These are phyloP conservation scores for Didymella lethalis DNA, from an alignment of 2,329 filamentous ascomycete genomes.

Conservation along the genomic window DNA sequence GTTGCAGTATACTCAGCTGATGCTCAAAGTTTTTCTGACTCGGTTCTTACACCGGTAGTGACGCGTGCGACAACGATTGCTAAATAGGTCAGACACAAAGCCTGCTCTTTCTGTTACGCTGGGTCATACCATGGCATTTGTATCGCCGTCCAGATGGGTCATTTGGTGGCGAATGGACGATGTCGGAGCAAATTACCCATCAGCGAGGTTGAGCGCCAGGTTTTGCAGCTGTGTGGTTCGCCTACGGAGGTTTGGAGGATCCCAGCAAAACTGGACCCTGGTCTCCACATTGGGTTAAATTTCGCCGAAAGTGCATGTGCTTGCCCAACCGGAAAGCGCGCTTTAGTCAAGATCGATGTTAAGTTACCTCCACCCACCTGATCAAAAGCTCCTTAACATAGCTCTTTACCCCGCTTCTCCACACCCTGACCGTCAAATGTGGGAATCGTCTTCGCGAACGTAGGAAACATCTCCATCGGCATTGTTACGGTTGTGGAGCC, in stretches of 20 bases:
- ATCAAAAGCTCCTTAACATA: conserved; percentile 19
- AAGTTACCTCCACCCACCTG: background rate
- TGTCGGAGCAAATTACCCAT: conserved; percentile 36
- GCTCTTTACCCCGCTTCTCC: conserved; percentile 30
- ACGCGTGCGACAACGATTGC: conserved; percentile 50
- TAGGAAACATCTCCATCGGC: conserved; percentile 3
- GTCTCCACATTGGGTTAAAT: conserved; percentile 1
- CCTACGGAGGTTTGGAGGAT: conserved; percentile 27
- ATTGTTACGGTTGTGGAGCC: conserved; percentile 1
- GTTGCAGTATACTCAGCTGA: conserved; percentile 25
- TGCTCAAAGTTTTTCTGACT: background rate
- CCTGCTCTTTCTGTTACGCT: background rate
- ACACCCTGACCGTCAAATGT: conserved; percentile 24
- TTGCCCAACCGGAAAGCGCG: conserved; percentile 5
- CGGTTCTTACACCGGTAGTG: conserved; percentile 47
- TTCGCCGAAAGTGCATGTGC: background rate
- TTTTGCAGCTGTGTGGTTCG: conserved; percentile 23
- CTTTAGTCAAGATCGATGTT: conserved; percentile 31
- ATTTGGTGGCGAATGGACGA: conserved; percentile 17
- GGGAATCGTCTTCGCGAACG: conserved; percentile 21
- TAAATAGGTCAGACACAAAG: conserved; percentile 29
- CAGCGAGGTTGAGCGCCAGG: conserved; percentile 15
- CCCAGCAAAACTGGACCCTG: conserved; percentile 3
- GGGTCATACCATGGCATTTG: conserved; percentile 48
- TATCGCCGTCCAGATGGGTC: conserved; percentile 11